Percentiles rank a stretch among this genome's conserved stretches.
phyloP scores from a whole-genome alignment of 495 filamentous ascomycete species.

The Aspergillus nidulans region DNA sequence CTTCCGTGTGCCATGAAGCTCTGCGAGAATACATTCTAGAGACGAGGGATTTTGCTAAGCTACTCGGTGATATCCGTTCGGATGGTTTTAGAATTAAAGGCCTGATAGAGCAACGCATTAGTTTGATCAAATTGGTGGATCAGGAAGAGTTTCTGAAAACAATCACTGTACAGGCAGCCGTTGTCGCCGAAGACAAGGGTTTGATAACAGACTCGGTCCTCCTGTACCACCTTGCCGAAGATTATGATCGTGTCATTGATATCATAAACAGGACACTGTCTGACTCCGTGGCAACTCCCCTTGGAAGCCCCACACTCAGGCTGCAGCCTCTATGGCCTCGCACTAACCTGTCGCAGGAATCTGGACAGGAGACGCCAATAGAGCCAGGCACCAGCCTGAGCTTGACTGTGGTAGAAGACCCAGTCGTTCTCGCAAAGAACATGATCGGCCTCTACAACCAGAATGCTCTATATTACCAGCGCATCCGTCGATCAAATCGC shows the following conservation, averaged over 20 bases:
- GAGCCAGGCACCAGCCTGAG: constrained; percentile 61
- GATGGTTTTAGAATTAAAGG: constrained; percentile 81
- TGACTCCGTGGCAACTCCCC: constrained; percentile 74
- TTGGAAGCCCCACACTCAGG: constrained; percentile 70
- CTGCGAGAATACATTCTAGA: constrained; percentile 93
- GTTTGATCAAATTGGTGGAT: constrained; percentile 72
- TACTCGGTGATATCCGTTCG: constrained; percentile 83
- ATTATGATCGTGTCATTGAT: constrained; percentile 85
- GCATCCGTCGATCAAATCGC: constrained; percentile 62
- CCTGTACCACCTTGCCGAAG: constrained; percentile 87
- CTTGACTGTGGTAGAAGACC: constrained; percentile 82
- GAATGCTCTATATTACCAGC: constrained; percentile 67
- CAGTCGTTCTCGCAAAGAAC: constrained; percentile 67
- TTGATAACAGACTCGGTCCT: constrained; percentile 88
- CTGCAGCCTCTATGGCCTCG: constrained; percentile 73
- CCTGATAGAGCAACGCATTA: constrained; percentile 82
- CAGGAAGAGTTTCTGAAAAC: constrained; percentile 78
- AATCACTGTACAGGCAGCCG: constrained; percentile 86
- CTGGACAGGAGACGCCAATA: constrained; percentile 14
- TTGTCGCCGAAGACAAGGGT: constrained; percentile 88
- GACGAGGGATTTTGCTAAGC: constrained; percentile 85
- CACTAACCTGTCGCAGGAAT: constrained; percentile 24
- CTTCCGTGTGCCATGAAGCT: constrained; percentile 82
- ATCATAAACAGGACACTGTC: constrained; percentile 90
- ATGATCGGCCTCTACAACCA: constrained; percentile 78